phyloP scores from a whole-genome alignment of 306 rosid species.

The Malus domestica region ASM211411v1 NC_041790.1:20425501-20426000 shows the following conservation, averaged over 20 bases:
- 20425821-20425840: not conserved
- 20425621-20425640: not conserved
- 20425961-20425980: not conserved
- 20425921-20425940: not conserved
- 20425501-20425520: not conserved
- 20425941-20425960: not conserved
- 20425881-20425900: not conserved
- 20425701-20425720: not conserved
- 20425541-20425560: conserved; percentile 13
- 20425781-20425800: conserved; percentile 24
- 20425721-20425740: conserved; percentile 24
- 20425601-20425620: conserved; percentile 34
- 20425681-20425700: not conserved
- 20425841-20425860: not conserved
- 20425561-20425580: conserved; percentile 33
- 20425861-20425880: not conserved
- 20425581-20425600: conserved; percentile 42
- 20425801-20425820: conserved; percentile 29
- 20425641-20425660: not conserved
- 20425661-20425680: not conserved
- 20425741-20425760: conserved; percentile 29
- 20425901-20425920: not conserved
- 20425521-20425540: not conserved
- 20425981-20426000: not conserved
- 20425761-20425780: conserved; percentile 23